These are phyloP conservation scores for Termitomyces sp. DNA, from an alignment of 768 basidiomycete genomes.

Conservation along the genomic window DNA sequence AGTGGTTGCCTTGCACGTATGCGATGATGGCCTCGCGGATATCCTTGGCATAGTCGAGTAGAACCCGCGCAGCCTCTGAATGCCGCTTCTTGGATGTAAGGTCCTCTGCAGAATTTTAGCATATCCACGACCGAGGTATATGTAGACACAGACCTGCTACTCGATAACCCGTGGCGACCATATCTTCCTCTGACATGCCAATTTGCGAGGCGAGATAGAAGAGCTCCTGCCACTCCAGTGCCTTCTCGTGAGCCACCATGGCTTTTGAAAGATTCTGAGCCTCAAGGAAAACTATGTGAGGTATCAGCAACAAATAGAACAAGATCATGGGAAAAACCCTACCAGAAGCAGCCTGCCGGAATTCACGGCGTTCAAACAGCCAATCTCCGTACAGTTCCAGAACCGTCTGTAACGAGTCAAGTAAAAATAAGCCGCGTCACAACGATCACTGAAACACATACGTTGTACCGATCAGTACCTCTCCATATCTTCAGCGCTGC, in stretches of 20 bases:
- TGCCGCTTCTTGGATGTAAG: slow-evolving; percentile 75
- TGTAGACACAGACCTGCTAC: slow-evolving; percentile 59
- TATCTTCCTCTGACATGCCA: slow-evolving; percentile 45
- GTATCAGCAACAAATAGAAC: background rate
- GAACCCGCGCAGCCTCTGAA: slow-evolving; percentile 74
- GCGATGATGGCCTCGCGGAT: slow-evolving; percentile 70
- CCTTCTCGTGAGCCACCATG: slow-evolving; percentile 84
- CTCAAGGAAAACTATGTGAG: slow-evolving; percentile 61
- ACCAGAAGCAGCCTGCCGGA: slow-evolving; percentile 82
- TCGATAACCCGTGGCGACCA: slow-evolving; percentile 64
- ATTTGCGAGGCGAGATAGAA: slow-evolving; percentile 71
- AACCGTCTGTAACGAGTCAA: slow-evolving; percentile 45
- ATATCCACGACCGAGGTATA: background rate
- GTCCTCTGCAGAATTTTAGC: slow-evolving; percentile 50
- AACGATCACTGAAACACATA: slow-evolving; percentile 22
- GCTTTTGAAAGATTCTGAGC: slow-evolving; percentile 64
- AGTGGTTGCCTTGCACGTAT: slow-evolving; percentile 74
- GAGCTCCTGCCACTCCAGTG: slow-evolving; percentile 86
- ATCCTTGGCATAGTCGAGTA: slow-evolving; percentile 81
- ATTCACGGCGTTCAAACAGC: slow-evolving; percentile 82
- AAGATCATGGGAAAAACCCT: slow-evolving; percentile 9
- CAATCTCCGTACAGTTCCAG: slow-evolving; percentile 79
- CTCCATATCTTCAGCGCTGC: slow-evolving; percentile 73
- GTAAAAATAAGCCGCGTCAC: background rate
- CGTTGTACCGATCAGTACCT: slow-evolving; percentile 56